Evolutionary conservation across 805 yeast species (phyloP), one percentile per base, ranked within the genome.

Genomic region (Wickerhamomyces pijperi): DNA sequence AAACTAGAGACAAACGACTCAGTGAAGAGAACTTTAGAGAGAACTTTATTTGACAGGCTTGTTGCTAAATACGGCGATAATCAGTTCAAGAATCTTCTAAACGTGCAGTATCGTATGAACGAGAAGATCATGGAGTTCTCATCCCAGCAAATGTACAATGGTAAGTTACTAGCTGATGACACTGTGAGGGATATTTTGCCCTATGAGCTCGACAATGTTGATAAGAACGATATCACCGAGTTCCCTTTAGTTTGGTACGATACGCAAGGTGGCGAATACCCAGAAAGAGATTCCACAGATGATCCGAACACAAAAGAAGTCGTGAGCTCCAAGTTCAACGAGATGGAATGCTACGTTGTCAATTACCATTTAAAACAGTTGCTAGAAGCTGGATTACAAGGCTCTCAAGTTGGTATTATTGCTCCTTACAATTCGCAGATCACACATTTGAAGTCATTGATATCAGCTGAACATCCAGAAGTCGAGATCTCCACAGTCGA

Each of bases 381-480:
- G 17, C 42, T 77, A 3, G 56, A 54, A 0, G 52, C 64, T 2
- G 85, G 87, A 2, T 76, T 84, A 0, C 37, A 53, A 2, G 67
- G 70, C 23, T 59, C 60, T 2, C 68, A 69, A 39, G 85, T 90
- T 43, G 98, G 97, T 11, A 64, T 90, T 0, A 88, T 90, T 28
- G 74, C 96, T 0, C 97, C 98, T 0, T 90, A 90, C 53, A 78
- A 73, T 51, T 94, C 95, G 0, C 98, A 90, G 54, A 94, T 87
- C 1, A 56, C 79, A 0, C 51, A 72, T 13, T 47, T 90, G 11
- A 51, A 50, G 33, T 35, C 43, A 11, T 11, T 43, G 34, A 43
- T 43, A 4, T 42, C 55, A 4, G 32, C 38, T 1, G 34, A 38
- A 1, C 67, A 40, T 13, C 46, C 71, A 1, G 53, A 44, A 3